phyloP scores from a whole-genome alignment of 768 basidiomycete species.

The Royoungia palumana region DNA sequence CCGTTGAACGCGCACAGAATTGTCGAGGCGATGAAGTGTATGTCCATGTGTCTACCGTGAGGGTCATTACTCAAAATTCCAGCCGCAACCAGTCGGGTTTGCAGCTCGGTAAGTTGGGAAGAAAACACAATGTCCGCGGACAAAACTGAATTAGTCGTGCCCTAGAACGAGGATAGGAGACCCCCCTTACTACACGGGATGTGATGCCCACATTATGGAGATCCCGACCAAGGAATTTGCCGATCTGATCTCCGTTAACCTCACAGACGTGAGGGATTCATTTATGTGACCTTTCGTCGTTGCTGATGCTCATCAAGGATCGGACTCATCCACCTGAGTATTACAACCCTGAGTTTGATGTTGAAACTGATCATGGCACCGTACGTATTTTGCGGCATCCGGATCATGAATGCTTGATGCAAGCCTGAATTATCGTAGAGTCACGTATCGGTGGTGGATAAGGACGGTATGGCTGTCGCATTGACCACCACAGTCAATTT shows the following conservation, averaged over 20 bases:
- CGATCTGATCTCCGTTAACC: slow-evolving; percentile 53
- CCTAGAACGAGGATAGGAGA: slow-evolving; percentile 82
- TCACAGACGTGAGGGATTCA: slow-evolving; percentile 72
- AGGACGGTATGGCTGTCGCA: slow-evolving; percentile 80
- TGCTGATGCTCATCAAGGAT: slow-evolving; percentile 47
- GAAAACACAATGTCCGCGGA: slow-evolving; percentile 8
- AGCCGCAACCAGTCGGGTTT: slow-evolving; percentile 49
- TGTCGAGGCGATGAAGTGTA: slow-evolving; percentile 83
- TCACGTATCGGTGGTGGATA: slow-evolving; percentile 81
- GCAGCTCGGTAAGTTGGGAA: slow-evolving; percentile 49
- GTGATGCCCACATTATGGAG: slow-evolving; percentile 51
- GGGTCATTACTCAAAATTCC: slow-evolving; percentile 3
- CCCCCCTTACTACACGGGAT: slow-evolving; percentile 56
- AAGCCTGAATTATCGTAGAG: slow-evolving; percentile 45
- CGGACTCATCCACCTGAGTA: slow-evolving; percentile 76
- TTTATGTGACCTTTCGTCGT: slow-evolving; percentile 1
- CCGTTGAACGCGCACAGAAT: slow-evolving; percentile 72
- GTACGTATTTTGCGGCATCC: slow-evolving; percentile 21
- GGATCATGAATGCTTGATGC: slow-evolving; percentile 3
- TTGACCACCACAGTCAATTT: slow-evolving; percentile 89
- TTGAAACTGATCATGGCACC: slow-evolving; percentile 83
- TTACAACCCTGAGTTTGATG: slow-evolving; percentile 80
- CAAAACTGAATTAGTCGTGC: slow-evolving; percentile 1
- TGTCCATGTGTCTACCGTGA: slow-evolving; percentile 28
- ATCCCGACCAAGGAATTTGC: slow-evolving; percentile 73